A percentile compares a stretch with the other conserved stretches of the same genome.
Evolutionary conservation across 73 alveolate genomes (phyloP).

Genomic region (Stentor roeselii): DNA sequence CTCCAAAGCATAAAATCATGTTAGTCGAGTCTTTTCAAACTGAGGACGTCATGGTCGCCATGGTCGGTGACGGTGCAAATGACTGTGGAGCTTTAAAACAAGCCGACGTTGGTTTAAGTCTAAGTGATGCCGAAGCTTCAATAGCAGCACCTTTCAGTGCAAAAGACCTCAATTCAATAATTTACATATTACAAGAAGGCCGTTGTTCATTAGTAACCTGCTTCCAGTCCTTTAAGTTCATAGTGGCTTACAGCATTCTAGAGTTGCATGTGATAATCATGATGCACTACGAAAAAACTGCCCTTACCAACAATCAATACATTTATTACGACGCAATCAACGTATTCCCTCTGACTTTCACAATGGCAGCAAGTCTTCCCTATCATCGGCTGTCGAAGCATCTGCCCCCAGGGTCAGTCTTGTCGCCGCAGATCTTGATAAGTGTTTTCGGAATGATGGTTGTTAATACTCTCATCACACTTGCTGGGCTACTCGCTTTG

Average conservation of each 20-base stretch:
- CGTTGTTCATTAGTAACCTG: conserved; percentile 90
- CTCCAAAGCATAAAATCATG: conserved; percentile 94
- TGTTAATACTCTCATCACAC: not conserved
- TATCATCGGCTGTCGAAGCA: conserved; percentile 62
- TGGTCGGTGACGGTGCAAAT: conserved; percentile 99
- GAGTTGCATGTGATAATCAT: conserved; percentile 80
- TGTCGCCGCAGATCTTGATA: not conserved
- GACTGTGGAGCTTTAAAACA: conserved; percentile 96
- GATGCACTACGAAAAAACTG: conserved; percentile 61
- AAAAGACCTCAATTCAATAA: conserved; percentile 72
- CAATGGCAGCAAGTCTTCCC: conserved; percentile 90
- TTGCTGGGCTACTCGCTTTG: not conserved
- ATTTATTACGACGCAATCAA: conserved; percentile 80
- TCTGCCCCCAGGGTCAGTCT: conserved; percentile 19
- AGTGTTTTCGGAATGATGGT: not conserved
- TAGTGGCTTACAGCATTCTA: conserved; percentile 91
- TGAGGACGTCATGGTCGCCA: conserved; percentile 68
- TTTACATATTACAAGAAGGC: conserved; percentile 91
- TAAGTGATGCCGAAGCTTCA: conserved; percentile 97
- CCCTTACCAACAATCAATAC: conserved; percentile 82
- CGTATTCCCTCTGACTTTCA: conserved; percentile 82
- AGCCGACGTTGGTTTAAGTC: conserved; percentile 95
- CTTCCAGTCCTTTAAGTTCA: conserved; percentile 92
- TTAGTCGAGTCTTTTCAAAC: conserved; percentile 74
- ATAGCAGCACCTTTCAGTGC: conserved; percentile 99